A percentile compares a stretch with the other conserved stretches of the same genome.
phyloP scores from a whole-genome alignment of 176 grass and related monocot genomes.

The Avena sativa region DNA sequence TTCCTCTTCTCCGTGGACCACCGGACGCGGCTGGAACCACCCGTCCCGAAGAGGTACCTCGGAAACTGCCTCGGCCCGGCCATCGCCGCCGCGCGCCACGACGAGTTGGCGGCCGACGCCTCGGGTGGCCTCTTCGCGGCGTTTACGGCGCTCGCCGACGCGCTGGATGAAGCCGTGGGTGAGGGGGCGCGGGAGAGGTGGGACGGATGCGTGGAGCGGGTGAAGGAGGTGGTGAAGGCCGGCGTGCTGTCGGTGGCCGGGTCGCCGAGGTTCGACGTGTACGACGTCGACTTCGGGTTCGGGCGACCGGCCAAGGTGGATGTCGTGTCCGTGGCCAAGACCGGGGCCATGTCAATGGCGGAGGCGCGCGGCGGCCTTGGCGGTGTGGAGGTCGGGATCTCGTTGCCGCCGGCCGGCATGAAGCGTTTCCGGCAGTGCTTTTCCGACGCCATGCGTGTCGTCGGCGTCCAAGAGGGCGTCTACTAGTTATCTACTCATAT shows the following conservation, averaged over 20 bases:
- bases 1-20: slow-evolving; percentile 42
- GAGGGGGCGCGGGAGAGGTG: background rate
- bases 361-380: background rate
- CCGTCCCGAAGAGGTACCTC: slow-evolving; percentile 42
- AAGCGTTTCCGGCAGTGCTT: background rate
- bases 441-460: background rate
- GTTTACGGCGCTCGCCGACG: background rate
- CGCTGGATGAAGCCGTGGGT: slow-evolving; percentile 23
- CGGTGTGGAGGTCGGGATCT: background rate
- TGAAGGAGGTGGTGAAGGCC: slow-evolving; percentile 18
- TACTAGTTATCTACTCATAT: too few relatives aligned
- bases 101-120: slow-evolving; percentile 7
- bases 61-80: slow-evolving; percentile 50
- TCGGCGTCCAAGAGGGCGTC: background rate
- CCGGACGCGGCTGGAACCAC: slow-evolving; percentile 37
- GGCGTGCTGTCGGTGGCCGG: background rate
- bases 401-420: background rate
- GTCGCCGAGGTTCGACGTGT: background rate
- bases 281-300: background rate
- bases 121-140: slow-evolving; percentile 9
- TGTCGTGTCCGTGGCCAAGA: background rate
- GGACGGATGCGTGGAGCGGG: slow-evolving; percentile 11
- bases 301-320: background rate
- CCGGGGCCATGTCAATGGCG: slow-evolving; percentile 1
- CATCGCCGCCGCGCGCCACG: background rate